A percentile compares a stretch with the other conserved stretches of the same genome.
These are phyloP conservation scores for Phytopythium boreale DNA, from an alignment of 352 stramenopile species.

Conservation along the genomic window DNA sequence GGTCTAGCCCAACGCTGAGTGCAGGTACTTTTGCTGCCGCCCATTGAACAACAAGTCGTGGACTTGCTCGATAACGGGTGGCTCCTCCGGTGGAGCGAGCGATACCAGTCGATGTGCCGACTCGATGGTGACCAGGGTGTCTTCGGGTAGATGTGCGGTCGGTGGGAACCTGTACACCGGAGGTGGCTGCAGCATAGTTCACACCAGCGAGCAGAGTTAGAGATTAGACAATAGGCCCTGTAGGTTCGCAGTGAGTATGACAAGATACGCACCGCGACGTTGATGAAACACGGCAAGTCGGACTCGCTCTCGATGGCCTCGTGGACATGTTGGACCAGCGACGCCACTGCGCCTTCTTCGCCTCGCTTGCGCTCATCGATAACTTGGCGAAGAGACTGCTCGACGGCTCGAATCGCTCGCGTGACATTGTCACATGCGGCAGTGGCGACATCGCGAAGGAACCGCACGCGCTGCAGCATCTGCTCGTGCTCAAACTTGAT, in stretches of 20 bases:
- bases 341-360: constrained; percentile 45
- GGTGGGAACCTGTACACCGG: constrained; percentile 50
- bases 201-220: background rate
- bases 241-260: background rate
- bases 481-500: constrained; percentile 61
- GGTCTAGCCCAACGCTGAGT: constrained; percentile 13
- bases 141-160: constrained; percentile 50
- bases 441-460: constrained; percentile 41
- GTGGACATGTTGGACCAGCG: constrained; percentile 49
- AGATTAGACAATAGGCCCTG: constrained; percentile 1
- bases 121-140: constrained; percentile 50
- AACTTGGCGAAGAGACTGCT: constrained; percentile 40
- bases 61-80: constrained; percentile 38
- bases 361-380: constrained; percentile 37
- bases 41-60: constrained; percentile 46
- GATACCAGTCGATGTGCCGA: constrained; percentile 30
- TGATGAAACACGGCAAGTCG: constrained; percentile 55
- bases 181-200: constrained; percentile 31
- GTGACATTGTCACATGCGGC: constrained; percentile 43
- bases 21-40: constrained; percentile 31
- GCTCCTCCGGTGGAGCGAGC: constrained; percentile 20
- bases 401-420: constrained; percentile 41
- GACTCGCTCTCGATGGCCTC: constrained; percentile 52
- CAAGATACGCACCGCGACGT: constrained; percentile 45
- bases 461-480: constrained; percentile 45